phyloP scores from a whole-genome alignment of 805 yeast species.

The Saccharomycopsis amapae region DNA sequence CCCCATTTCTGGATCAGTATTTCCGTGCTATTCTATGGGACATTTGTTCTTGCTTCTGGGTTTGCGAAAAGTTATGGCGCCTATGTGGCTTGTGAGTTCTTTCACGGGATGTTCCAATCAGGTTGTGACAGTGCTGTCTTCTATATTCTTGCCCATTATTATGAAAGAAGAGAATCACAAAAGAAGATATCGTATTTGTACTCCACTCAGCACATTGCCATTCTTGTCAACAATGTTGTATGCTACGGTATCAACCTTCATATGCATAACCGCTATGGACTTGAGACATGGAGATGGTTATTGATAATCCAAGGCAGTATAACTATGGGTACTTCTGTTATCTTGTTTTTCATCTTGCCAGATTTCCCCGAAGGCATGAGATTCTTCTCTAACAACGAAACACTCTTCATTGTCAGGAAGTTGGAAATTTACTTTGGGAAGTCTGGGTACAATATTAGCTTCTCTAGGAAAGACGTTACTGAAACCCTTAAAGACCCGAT shows the following conservation, averaged over 20 bases:
- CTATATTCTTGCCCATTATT: conserved; percentile 37
- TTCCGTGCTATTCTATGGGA: conserved; percentile 36
- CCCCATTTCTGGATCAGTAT: conserved; percentile 38
- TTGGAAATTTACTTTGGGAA: conserved; percentile 44
- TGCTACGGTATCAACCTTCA: conserved; percentile 24
- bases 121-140: conserved; percentile 41
- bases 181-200: conserved; percentile 32
- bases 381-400: conserved; percentile 47
- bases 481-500: conserved; percentile 6
- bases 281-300: conserved; percentile 43
- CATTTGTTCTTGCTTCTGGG: conserved; percentile 38
- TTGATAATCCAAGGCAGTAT: conserved; percentile 45
- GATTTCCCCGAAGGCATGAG: conserved; percentile 68
- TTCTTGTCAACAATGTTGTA: conserved; percentile 6
- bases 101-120: conserved; percentile 39
- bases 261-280: conserved; percentile 35
- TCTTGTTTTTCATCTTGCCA: conserved; percentile 44
- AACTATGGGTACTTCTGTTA: conserved; percentile 26
- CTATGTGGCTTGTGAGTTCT: conserved; percentile 36
- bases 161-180: conserved; percentile 36
- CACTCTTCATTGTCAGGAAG: conserved; percentile 47
- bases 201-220: conserved; percentile 4
- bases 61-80: conserved; percentile 34
- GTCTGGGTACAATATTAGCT: conserved; percentile 31
- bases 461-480: background rate